Conservation (phyloP, 2,329 filamentous ascomycete species). For the Juglanconis sp. region DNA sequence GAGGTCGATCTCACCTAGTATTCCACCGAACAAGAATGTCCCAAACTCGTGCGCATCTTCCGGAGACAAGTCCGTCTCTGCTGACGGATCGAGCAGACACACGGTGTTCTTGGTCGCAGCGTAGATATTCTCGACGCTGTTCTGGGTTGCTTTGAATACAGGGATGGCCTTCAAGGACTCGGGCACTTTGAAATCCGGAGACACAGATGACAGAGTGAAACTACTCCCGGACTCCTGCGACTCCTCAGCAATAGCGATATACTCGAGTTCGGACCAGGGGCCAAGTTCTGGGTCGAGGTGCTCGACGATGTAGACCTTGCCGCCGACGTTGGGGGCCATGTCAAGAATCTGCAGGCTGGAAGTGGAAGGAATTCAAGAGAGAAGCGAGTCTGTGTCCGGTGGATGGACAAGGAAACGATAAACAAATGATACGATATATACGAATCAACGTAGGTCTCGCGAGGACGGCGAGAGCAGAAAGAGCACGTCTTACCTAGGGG, state of each 20-base stretch:
- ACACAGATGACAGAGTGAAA: constrained; percentile 82
- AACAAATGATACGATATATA: too few relatives aligned
- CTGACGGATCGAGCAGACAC: constrained; percentile 86
- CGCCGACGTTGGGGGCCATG: constrained; percentile 34
- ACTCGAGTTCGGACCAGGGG: constrained; percentile 91
- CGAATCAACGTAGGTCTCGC: background rate
- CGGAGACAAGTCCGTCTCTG: constrained; percentile 75
- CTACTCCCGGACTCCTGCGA: constrained; percentile 61
- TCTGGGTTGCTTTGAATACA: constrained; percentile 68
- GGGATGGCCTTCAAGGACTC: constrained; percentile 50
- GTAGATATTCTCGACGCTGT: constrained; percentile 82
- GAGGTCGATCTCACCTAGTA: constrained; percentile 65
- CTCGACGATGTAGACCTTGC: constrained; percentile 87
- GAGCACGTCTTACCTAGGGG: too few relatives aligned
- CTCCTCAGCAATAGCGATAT: constrained; percentile 81
- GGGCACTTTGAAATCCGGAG: constrained; percentile 64
- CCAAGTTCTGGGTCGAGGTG: constrained; percentile 94
- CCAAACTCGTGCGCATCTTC: constrained; percentile 82
- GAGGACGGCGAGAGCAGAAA: too few relatives aligned
- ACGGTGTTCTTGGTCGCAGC: constrained; percentile 69
- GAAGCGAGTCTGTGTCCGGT: background rate
- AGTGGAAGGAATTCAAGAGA: background rate
- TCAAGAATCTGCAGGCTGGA: background rate
- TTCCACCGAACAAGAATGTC: constrained; percentile 92
- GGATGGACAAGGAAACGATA: too few relatives aligned